Base-by-base conservation (phyloP, 331 rosid genomes). In the Pyracantha coccinea region DNA sequence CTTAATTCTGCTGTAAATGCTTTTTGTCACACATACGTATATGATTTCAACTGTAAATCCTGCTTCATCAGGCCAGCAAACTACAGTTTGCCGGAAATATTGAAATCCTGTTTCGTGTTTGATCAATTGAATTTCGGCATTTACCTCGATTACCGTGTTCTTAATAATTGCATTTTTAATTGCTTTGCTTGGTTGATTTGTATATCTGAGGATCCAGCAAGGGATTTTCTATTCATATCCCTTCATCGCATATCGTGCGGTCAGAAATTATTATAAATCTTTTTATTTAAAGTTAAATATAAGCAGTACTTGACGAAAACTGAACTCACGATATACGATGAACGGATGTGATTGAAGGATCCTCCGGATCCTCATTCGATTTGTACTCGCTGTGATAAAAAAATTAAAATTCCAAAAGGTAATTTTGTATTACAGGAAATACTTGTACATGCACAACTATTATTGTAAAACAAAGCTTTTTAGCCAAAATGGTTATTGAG, bases 1-100 rank as follows among this genome's bases (percentile, higher is more conserved):
- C 75, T 80, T 24, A 21, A 21, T 77, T 58, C 55, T 78, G 67
- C 61, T 75, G 75, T 78, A 45, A 32, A 74, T 74, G 23, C 72
- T 58, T 25, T 33, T 8, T 54, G 23, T 54, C 72, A 45, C 53
- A 52, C 67, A 24, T 38, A 71, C 62, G 28, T 38, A 60, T 29
- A 32, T 68, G 64, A 41, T 76, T 57, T 69, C 47, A 20, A 64
- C 14, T 77, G 82, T 77, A 77, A 47, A 77, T 73, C 73, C 21
- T 64, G 72, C 60, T 54, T n/a, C 55, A 61, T 58, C 75, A 63
- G 77, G 59, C 24, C 29, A 12, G 31, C 65, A 75, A 16, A n/a
- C 57, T 1, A n/a, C 8, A 4, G 6, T 5, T 14, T 21, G 66
- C n/a, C 16, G 68, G 28, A 25, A 33, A 60, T 17, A 38, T 53